Percentiles rank a stretch among this genome's conserved stretches.
These are phyloP conservation scores for Thielaviopsis euricoi DNA, from an alignment of 2,329 filamentous ascomycete genomes.

Conservation along the genomic window DNA sequence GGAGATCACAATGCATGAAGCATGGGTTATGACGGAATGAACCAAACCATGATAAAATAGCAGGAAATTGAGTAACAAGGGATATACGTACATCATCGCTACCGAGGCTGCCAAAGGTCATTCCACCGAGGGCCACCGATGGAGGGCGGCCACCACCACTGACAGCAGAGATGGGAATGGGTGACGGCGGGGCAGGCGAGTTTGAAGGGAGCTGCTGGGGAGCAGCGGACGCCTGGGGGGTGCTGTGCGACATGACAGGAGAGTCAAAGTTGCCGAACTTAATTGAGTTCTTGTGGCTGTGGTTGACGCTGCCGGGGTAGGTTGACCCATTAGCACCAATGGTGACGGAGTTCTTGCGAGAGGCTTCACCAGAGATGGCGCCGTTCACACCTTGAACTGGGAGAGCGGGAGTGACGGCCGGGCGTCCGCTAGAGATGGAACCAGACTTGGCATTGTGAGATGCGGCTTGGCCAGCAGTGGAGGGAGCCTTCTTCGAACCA, in stretches of 20 bases:
- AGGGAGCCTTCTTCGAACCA: slow-evolving; percentile 44
- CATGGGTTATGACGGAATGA: neutral
- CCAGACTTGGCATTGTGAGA: slow-evolving; percentile 47
- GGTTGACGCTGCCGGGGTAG: slow-evolving; percentile 57
- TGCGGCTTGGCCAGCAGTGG: slow-evolving; percentile 38
- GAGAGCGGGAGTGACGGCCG: slow-evolving; percentile 51
- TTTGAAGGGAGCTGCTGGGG: slow-evolving; percentile 47
- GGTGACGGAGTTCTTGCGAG: slow-evolving; percentile 76
- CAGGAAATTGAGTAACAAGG: neutral
- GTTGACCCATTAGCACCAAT: slow-evolving; percentile 72
- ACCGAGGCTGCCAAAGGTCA: slow-evolving; percentile 71
- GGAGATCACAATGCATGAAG: neutral
- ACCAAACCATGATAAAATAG: neutral
- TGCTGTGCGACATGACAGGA: slow-evolving; percentile 48
- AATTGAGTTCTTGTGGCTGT: slow-evolving; percentile 46
- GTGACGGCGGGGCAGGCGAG: slow-evolving; percentile 81
- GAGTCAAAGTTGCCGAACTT: slow-evolving; percentile 71
- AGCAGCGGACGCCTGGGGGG: slow-evolving; percentile 40
- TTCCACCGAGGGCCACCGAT: slow-evolving; percentile 53
- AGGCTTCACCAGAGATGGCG: slow-evolving; percentile 45
- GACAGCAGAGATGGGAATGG: slow-evolving; percentile 74
- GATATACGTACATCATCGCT: slow-evolving; percentile 64
- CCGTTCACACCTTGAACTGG: slow-evolving; percentile 21
- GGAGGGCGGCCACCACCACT: slow-evolving; percentile 69
- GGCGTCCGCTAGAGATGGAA: slow-evolving; percentile 69